Evolutionary conservation across 1,284 basidiomycete species (phyloP).

Genomic region (Mycena citricolor): DNA sequence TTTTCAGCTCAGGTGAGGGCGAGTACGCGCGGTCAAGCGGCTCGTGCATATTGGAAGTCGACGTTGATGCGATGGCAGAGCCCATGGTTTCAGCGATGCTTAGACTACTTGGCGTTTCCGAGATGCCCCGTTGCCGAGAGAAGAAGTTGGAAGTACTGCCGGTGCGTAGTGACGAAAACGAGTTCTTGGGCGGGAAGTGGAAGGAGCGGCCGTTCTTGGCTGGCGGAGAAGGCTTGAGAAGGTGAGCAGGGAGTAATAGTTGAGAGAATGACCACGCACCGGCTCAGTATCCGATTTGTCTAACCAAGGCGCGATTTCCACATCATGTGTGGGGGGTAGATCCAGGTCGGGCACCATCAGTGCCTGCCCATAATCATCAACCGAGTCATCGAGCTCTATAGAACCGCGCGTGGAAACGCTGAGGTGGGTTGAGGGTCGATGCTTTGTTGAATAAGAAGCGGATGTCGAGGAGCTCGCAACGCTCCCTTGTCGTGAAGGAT

Average conservation of each 20-base stretch:
- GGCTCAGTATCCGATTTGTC: slow-evolving; percentile 10
- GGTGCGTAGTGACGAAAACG: slow-evolving; percentile 40
- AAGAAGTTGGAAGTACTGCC: slow-evolving; percentile 34
- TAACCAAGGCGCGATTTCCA: slow-evolving; percentile 20
- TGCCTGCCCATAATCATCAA: slow-evolving; percentile 18
- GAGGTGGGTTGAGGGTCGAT: slow-evolving; percentile 19
- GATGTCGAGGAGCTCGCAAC: slow-evolving; percentile 16
- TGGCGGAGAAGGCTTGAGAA: slow-evolving; percentile 18
- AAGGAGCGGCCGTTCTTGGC: slow-evolving; percentile 27
- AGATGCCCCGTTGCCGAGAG: slow-evolving; percentile 34
- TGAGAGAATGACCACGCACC: slow-evolving; percentile 3
- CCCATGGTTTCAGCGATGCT: slow-evolving; percentile 33
- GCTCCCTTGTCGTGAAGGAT: slow-evolving; percentile 18
- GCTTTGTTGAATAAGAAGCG: slow-evolving; percentile 11
- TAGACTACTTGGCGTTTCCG: slow-evolving; percentile 41
- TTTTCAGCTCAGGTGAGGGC: slow-evolving; percentile 34
- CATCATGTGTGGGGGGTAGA: slow-evolving; percentile 11
- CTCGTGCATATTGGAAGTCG: slow-evolving; percentile 24
- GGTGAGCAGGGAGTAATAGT: background rate
- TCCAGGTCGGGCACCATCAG: slow-evolving; percentile 14
- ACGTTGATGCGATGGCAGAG: slow-evolving; percentile 31
- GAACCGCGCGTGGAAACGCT: slow-evolving; percentile 20
- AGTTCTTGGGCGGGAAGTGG: slow-evolving; percentile 39
- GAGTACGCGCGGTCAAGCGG: slow-evolving; percentile 34
- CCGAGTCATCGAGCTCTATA: slow-evolving; percentile 16